Conservation (phyloP, 306 rosid genomes). For the Mimosa bimucronata region DNA sequence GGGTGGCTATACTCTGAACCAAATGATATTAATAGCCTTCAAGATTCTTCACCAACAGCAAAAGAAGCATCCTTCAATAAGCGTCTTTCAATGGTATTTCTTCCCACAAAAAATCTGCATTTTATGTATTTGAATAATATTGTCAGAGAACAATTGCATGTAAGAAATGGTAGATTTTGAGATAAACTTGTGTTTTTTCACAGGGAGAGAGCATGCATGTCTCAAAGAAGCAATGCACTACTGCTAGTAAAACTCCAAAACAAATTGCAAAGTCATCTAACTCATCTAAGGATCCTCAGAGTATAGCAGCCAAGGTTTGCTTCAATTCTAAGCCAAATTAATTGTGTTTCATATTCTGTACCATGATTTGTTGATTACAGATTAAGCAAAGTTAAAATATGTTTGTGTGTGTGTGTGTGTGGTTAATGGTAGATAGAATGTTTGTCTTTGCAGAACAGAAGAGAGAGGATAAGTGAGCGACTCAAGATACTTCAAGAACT, state of each 20-base stretch:
- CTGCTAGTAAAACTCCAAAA: constrained; percentile 47
- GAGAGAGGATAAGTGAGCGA: constrained; percentile 95
- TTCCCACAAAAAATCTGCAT: neutral
- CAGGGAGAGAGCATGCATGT: constrained; percentile 60
- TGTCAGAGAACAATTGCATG: neutral
- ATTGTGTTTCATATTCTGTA: neutral
- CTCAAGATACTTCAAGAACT: constrained; percentile 80
- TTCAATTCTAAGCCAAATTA: constrained; percentile 37
- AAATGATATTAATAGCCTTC: constrained; percentile 45
- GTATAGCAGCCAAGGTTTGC: constrained; percentile 93
- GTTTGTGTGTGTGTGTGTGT: neutral
- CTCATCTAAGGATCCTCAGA: constrained; percentile 77
- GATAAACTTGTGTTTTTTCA: constrained; percentile 7
- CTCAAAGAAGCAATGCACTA: constrained; percentile 62
- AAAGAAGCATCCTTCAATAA: constrained; percentile 49
- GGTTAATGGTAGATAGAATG: constrained; percentile 46
- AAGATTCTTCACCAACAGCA: constrained; percentile 36
- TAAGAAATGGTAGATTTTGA: constrained; percentile 1
- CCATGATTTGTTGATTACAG: constrained; percentile 37
- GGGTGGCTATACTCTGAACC: constrained; percentile 68
- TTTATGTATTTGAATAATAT: neutral
- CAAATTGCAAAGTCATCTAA: constrained; percentile 52
- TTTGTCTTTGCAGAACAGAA: constrained; percentile 73
- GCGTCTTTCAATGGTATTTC: constrained; percentile 59
- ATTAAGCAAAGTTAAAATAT: constrained; percentile 32